A percentile compares a stretch with the other conserved stretches of the same genome.
Conservation (phyloP, 2,329 filamentous ascomycete genomes). For the Lecanicillium sp. region DNA sequence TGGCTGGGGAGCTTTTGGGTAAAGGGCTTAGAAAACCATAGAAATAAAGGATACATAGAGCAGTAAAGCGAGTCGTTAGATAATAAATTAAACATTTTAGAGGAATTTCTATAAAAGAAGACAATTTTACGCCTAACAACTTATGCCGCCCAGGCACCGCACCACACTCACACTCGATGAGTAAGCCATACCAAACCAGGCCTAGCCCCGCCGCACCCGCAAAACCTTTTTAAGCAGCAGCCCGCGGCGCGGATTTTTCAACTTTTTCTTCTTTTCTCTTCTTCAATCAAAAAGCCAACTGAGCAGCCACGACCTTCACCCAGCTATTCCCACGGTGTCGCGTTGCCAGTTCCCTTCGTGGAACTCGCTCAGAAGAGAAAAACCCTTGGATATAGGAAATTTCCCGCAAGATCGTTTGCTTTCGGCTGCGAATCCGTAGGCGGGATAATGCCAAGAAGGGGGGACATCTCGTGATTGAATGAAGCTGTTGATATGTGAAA, state of each 20-base stretch:
- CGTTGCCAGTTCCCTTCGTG: slow-evolving; percentile 46
- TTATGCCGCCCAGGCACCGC: too few species aligned
- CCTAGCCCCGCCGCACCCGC: slow-evolving; percentile 14
- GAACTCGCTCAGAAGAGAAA: slow-evolving; percentile 50
- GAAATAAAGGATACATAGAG: neutral
- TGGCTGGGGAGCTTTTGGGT: slow-evolving; percentile 42
- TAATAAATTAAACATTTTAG: too few species aligned
- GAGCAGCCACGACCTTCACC: slow-evolving; percentile 57
- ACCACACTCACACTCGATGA: neutral
- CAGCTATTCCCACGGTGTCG: slow-evolving; percentile 47
- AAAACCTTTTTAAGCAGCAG: slow-evolving; percentile 16
- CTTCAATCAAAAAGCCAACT: slow-evolving; percentile 55
- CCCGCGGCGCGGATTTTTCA: slow-evolving; percentile 18
- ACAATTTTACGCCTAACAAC: too few species aligned
- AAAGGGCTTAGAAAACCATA: slow-evolving; percentile 36
- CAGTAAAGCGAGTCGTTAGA: too few species aligned
- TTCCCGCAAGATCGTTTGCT: slow-evolving; percentile 33
- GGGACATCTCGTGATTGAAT: slow-evolving; percentile 35
- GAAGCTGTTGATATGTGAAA: neutral
- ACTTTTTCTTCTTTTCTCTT: slow-evolving; percentile 26
- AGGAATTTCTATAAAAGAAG: too few species aligned
- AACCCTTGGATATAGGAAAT: slow-evolving; percentile 57
- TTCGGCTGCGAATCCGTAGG: slow-evolving; percentile 25
- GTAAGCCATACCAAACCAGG: slow-evolving; percentile 2
- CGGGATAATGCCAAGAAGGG: slow-evolving; percentile 53